phyloP scores from a whole-genome alignment of 345 rosid species.

The Linum trigynum region DNA sequence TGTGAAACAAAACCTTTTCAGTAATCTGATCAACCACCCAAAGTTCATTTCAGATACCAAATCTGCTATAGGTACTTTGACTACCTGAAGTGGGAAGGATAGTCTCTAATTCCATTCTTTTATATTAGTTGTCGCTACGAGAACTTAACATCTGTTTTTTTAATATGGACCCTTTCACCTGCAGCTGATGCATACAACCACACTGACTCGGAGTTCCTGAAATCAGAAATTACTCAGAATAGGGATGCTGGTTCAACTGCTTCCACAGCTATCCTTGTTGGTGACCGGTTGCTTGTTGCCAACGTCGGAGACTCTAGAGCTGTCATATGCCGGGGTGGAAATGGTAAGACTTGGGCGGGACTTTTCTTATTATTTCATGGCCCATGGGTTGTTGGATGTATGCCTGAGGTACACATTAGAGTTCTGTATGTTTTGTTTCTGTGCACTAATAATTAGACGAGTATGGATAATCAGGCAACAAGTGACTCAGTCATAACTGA shows the following conservation, averaged over 20 bases:
- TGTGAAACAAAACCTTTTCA: conserved; percentile 87
- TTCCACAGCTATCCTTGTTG: conserved; percentile 90
- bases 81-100: conserved; percentile 2
- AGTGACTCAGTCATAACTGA: neutral
- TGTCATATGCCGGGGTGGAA: conserved; percentile 90
- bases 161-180: conserved; percentile 2
- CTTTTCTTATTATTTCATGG: neutral
- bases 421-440: neutral
- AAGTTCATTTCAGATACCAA: conserved; percentile 88
- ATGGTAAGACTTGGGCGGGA: conserved; percentile 39
- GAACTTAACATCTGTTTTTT: conserved; percentile 13
- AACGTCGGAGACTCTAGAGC: conserved; percentile 99
- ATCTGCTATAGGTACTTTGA: conserved; percentile 72
- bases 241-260: conserved; percentile 99
- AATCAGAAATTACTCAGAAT: conserved; percentile 82
- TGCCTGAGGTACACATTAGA: neutral
- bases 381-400: neutral
- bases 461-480: neutral
- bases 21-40: conserved; percentile 90
- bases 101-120: conserved; percentile 2
- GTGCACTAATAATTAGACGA: neutral
- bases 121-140: conserved; percentile 9
- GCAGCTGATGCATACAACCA: conserved; percentile 92
- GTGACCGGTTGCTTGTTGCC: conserved; percentile 87
- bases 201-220: conserved; percentile 87